A percentile compares a stretch with the other conserved stretches of the same genome.
Conservation (phyloP, 1,139 yeast species). For the Scheffersomyces parashehatae region DNA sequence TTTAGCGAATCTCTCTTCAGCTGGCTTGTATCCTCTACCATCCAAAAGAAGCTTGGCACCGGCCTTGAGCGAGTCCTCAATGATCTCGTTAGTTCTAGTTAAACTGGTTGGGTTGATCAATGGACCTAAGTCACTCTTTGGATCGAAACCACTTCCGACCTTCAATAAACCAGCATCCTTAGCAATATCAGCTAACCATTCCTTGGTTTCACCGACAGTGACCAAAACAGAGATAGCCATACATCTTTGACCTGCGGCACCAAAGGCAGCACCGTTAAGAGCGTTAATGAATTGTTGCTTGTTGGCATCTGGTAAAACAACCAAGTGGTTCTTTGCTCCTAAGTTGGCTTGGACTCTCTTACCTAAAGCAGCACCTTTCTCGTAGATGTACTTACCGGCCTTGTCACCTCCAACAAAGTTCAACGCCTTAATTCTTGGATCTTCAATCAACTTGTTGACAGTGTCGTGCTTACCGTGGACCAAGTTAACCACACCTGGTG, state of each 20-base stretch:
- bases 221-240: conserved; percentile 79
- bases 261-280: conserved; percentile 76
- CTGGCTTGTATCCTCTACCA: conserved; percentile 57
- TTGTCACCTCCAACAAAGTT: conserved; percentile 79
- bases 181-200: conserved; percentile 64
- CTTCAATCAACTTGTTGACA: conserved; percentile 72
- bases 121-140: conserved; percentile 68
- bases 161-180: conserved; percentile 58
- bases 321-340: conserved; percentile 79
- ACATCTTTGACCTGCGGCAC: conserved; percentile 86
- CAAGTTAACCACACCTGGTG: conserved; percentile 72
- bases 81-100: conserved; percentile 55
- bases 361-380: conserved; percentile 67
- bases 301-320: conserved; percentile 73
- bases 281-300: conserved; percentile 66
- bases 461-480: conserved; percentile 79
- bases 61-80: conserved; percentile 56
- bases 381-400: conserved; percentile 74
- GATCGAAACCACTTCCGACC: conserved; percentile 69
- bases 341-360: conserved; percentile 78
- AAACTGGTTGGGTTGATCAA: conserved; percentile 63
- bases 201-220: conserved; percentile 69
- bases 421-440: conserved; percentile 75
- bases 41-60: conserved; percentile 63
- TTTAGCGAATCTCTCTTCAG: conserved; percentile 48